phyloP scores from a whole-genome alignment of 176 grass and related monocot species.

The Tuctoria greenei region DNA sequence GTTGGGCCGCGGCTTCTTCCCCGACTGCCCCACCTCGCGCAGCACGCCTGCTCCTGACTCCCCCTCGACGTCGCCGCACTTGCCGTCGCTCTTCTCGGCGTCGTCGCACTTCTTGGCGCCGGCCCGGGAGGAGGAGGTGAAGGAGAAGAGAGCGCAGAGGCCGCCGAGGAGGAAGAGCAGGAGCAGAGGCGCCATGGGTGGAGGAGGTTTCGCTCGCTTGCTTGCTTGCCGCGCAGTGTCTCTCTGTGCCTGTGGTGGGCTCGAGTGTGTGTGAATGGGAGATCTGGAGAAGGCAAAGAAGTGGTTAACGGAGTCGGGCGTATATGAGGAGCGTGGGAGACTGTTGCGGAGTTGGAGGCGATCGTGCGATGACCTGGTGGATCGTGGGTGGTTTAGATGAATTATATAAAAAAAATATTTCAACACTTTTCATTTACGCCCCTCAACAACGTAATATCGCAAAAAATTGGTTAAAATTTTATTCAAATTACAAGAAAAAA shows the following conservation, averaged over 20 bases:
- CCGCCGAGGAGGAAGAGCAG: constrained; percentile 53
- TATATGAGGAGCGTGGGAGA: constrained; percentile 30
- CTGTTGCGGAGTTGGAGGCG: neutral
- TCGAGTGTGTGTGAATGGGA: constrained; percentile 38
- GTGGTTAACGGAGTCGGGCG: neutral
- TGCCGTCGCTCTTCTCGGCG: constrained; percentile 30
- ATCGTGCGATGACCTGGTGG: constrained; percentile 31
- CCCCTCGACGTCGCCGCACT: neutral
- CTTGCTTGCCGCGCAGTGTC: neutral
- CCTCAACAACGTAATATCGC: no score
- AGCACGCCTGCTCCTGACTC: neutral
- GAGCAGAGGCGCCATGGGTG: constrained; percentile 56
- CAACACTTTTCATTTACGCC: no score
- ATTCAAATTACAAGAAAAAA: no score
- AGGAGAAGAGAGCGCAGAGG: constrained; percentile 46
- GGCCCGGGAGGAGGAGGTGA: constrained; percentile 24
- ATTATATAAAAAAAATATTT: no score
- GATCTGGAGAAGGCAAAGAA: constrained; percentile 1
- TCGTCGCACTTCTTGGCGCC: constrained; percentile 35
- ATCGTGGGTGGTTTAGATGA: constrained; percentile 51
- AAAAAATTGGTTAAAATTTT: no score
- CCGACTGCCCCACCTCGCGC: neutral
- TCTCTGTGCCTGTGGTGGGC: neutral
- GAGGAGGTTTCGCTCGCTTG: neutral
- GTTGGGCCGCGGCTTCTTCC: neutral